These are phyloP conservation scores for Orbilia ellipsospora DNA, from an alignment of 2,329 filamentous ascomycete species.

Conservation along the genomic window DNA sequence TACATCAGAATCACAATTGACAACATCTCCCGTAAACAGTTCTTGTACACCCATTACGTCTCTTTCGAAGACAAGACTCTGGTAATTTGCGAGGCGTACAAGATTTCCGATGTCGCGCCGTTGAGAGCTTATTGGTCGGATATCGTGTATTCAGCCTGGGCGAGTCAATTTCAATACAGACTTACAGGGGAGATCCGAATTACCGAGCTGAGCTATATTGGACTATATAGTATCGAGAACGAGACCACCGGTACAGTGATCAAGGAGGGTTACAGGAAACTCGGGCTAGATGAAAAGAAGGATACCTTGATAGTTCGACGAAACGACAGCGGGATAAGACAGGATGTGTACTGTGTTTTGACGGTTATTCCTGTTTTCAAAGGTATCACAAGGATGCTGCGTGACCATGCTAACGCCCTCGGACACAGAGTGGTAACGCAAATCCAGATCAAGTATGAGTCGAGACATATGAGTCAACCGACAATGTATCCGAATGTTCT, in stretches of 20 bases:
- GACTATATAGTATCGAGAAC: constrained; percentile 18
- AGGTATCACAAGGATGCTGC: constrained; percentile 3
- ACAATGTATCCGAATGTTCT: constrained; percentile 15
- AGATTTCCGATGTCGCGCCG: neutral
- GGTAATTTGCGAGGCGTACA: constrained; percentile 9
- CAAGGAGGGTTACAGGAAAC: constrained; percentile 5
- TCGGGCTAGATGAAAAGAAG: neutral
- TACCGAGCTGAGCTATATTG: constrained; percentile 6
- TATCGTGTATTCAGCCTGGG: constrained; percentile 11
- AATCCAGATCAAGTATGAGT: neutral
- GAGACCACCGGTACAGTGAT: neutral
- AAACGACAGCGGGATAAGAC: neutral
- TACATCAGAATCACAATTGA: constrained; percentile 11
- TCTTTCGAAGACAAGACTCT: constrained; percentile 2
- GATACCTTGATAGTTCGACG: constrained; percentile 11
- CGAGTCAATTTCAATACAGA: neutral
- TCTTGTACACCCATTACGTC: neutral
- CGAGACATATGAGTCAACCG: constrained; percentile 4
- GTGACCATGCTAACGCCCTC: constrained; percentile 1
- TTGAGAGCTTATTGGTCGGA: constrained; percentile 11
- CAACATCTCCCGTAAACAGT: neutral
- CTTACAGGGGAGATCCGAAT: neutral
- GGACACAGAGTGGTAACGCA: neutral
- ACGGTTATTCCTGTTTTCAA: constrained; percentile 15
- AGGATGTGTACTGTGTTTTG: constrained; percentile 11